These are phyloP conservation scores for Lipomyces yamadae DNA, from an alignment of 805 yeast genomes.

Conservation along the genomic window DNA sequence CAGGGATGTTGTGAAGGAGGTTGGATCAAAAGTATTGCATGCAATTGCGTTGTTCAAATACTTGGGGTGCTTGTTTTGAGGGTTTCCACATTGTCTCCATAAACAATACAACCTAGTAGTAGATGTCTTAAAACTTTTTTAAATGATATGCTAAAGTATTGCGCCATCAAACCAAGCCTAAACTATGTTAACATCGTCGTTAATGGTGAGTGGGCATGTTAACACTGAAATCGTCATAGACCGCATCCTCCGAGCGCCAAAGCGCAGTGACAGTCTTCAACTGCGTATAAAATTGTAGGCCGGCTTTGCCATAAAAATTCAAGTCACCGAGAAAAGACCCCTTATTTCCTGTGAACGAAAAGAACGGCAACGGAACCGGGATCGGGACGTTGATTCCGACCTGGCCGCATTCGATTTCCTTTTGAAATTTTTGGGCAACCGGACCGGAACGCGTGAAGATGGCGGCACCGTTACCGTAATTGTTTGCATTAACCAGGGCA, in stretches of 20 bases:
- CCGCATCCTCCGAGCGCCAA: constrained; percentile 63
- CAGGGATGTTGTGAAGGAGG: neutral
- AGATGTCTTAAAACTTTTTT: neutral
- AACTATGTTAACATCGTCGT: neutral
- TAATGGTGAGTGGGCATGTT: constrained; percentile 68
- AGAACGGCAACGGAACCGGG: constrained; percentile 82
- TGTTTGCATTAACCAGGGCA: constrained; percentile 61
- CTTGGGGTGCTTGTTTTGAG: neutral
- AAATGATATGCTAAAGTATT: no score
- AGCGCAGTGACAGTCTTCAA: constrained; percentile 73
- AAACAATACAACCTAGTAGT: neutral
- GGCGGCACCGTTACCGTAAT: constrained; percentile 74
- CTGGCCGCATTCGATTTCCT: constrained; percentile 72
- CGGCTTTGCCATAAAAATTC: constrained; percentile 81
- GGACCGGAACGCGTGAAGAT: constrained; percentile 72
- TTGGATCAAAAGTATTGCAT: neutral
- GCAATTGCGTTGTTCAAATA: neutral
- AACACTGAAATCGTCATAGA: constrained; percentile 59
- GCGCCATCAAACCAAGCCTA: no score
- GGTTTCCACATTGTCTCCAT: neutral
- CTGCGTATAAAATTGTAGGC: constrained; percentile 71
- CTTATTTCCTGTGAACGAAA: constrained; percentile 77
- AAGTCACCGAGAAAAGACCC: constrained; percentile 78
- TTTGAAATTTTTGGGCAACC: constrained; percentile 70
- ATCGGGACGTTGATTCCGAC: constrained; percentile 80